Evolutionary conservation across 768 basidiomycete genomes (phyloP).

Genomic region (Termitomyces sp.): DNA sequence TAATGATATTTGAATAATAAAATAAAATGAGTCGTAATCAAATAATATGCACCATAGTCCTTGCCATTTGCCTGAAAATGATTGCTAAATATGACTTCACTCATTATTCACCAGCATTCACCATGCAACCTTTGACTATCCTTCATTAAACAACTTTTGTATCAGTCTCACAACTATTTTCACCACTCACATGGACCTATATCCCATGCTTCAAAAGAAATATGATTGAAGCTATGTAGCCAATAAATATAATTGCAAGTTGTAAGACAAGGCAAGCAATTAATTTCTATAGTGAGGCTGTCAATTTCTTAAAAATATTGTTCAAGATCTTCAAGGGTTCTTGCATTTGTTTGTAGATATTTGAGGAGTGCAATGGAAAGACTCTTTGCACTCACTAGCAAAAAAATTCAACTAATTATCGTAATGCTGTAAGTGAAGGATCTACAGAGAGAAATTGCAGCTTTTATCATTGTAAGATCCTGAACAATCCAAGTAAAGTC

Average conservation of each 20-base stretch:
- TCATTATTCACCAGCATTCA: slow-evolving; percentile 22
- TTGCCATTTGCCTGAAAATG: slow-evolving; percentile 29
- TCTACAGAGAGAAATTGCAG: no score
- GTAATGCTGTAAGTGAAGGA: no score
- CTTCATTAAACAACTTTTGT: slow-evolving; percentile 51
- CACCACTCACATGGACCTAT: slow-evolving; percentile 42
- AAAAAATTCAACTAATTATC: no score
- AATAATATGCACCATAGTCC: slow-evolving; percentile 16
- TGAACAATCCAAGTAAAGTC: slow-evolving; percentile 58
- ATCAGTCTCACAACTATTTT: slow-evolving; percentile 36
- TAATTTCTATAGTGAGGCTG: slow-evolving; percentile 34
- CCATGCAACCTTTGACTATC: slow-evolving; percentile 33
- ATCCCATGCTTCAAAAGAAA: slow-evolving; percentile 68
- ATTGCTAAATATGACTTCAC: slow-evolving; percentile 25
- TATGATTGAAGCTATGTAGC: slow-evolving; percentile 47
- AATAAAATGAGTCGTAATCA: background rate
- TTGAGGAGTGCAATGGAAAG: slow-evolving; percentile 37
- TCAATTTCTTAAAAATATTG: slow-evolving; percentile 37
- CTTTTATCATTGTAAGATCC: slow-evolving; percentile 37
- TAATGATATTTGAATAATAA: background rate
- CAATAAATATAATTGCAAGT: slow-evolving; percentile 56
- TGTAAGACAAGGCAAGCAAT: slow-evolving; percentile 48
- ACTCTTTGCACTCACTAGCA: slow-evolving; percentile 51
- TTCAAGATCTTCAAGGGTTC: slow-evolving; percentile 29
- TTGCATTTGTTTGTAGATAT: slow-evolving; percentile 24